These are phyloP conservation scores for Xylaria grammica DNA, from an alignment of 495 filamentous ascomycete genomes.

Conservation along the genomic window DNA sequence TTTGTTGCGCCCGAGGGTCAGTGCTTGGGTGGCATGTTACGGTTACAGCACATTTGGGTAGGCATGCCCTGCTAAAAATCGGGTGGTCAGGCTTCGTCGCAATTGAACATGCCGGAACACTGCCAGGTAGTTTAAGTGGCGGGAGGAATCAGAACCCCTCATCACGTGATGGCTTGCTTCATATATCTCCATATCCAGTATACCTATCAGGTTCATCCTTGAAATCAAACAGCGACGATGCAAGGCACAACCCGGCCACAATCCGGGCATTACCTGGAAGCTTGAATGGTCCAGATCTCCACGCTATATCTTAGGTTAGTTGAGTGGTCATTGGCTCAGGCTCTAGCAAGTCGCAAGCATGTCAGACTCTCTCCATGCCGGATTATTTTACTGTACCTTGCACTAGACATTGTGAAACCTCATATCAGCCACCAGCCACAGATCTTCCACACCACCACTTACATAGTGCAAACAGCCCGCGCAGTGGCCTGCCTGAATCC, in stretches of 20 bases:
- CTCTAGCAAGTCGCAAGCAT: background rate
- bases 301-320: background rate
- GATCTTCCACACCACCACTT: no score
- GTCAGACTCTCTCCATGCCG: no score
- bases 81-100: background rate
- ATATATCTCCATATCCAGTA: no score
- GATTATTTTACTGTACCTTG: no score
- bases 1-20: background rate
- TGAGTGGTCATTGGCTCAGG: no score
- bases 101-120: background rate
- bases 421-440: no score
- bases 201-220: background rate
- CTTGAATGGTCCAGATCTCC: background rate
- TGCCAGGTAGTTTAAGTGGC: background rate
- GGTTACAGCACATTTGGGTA: background rate
- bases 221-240: background rate
- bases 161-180: no score
- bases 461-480: background rate
- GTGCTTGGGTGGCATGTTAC: background rate
- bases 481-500: background rate
- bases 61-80: background rate
- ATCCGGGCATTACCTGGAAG: background rate
- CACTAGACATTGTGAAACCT: no score
- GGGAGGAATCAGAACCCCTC: constrained; percentile 6
- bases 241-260: background rate